Evolutionary conservation across 2,329 filamentous ascomycete species (phyloP), one percentile per base, ranked within the genome.

Genomic region (Cryphonectria japonica): DNA sequence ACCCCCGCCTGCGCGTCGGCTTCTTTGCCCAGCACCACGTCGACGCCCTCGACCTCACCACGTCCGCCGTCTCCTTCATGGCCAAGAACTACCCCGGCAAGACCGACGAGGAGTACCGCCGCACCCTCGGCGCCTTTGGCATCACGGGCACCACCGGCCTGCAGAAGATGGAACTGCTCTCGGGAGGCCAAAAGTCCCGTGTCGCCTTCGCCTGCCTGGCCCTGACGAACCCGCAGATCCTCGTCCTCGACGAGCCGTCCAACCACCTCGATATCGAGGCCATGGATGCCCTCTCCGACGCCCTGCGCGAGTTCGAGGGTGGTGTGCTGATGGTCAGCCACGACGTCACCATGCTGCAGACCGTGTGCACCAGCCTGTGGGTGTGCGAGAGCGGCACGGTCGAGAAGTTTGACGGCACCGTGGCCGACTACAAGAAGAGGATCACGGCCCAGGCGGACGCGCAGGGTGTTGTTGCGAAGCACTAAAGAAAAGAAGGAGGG

Each of bases 1-100:
- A 99, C 80, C 91, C 96, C 46, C 91, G 96, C 69, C 87, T 99
- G 65, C 91, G 96, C 64, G 88, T 99, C 73, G 96, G 96, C 61
- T 99, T 97, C 88, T 99, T 99, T 79, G 96, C 96, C 4, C 96
- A 99, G 83, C 96, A 99, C 81, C 96, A 99, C 85, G 94, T 99
- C 75, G 96, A 99, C 80, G 95, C 95, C 16, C 87, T 99, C 63
- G 96, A 99, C 80, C 86, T 99, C 75, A 96, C 89, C 74, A 90
- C 89, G 75, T 96, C 93, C 76, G 94, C 96, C 37, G 96, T 99
- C 69, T 92, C 92, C 73, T 99, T 98, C 87, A 98, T 99, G 95
- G 89, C 96, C 41, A 95, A 93, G 82, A 91, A 86, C 66, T 98
- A 96, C 80, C 95, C 93, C 0, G 96, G 96, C 70, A 93, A 90